Conservation (phyloP, 441 rosid genomes). For the Adansonia gregorii region DNA sequence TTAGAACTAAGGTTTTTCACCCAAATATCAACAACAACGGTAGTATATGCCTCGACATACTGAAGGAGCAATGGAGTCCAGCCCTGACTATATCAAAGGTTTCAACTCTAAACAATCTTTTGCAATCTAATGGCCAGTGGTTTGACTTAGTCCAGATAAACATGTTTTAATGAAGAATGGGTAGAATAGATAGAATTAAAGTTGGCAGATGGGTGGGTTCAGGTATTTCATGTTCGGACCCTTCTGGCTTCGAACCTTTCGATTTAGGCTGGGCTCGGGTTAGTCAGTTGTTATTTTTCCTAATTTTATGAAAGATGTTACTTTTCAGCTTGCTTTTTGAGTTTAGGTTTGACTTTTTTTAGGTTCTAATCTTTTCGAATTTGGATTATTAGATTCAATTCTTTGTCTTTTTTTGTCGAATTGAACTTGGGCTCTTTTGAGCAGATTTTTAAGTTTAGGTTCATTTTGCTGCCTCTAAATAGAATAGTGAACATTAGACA, state of each 20-base stretch:
- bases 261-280: not conserved
- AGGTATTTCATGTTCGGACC: not conserved
- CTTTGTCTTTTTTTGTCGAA: not conserved
- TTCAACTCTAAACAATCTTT: slow-evolving; percentile 1
- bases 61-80: slow-evolving; percentile 39
- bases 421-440: not conserved
- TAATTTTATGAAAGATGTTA: not conserved
- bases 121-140: not conserved
- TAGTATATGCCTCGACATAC: slow-evolving; percentile 38
- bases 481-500: not conserved
- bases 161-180: not conserved
- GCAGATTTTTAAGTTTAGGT: not conserved
- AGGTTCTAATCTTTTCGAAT: not conserved
- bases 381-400: not conserved
- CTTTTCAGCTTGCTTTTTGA: not conserved
- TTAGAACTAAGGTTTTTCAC: slow-evolving; percentile 40
- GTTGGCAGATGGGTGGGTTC: not conserved
- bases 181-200: not conserved
- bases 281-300: not conserved
- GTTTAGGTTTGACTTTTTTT: not conserved
- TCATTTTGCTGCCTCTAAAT: not conserved
- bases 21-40: slow-evolving; percentile 41
- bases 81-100: slow-evolving; percentile 42
- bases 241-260: not conserved
- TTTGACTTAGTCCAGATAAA: not conserved